Evolutionary conservation across 2,329 filamentous ascomycete species (phyloP).

Genomic region (Pseudovirgaria hyperparasitica): DNA sequence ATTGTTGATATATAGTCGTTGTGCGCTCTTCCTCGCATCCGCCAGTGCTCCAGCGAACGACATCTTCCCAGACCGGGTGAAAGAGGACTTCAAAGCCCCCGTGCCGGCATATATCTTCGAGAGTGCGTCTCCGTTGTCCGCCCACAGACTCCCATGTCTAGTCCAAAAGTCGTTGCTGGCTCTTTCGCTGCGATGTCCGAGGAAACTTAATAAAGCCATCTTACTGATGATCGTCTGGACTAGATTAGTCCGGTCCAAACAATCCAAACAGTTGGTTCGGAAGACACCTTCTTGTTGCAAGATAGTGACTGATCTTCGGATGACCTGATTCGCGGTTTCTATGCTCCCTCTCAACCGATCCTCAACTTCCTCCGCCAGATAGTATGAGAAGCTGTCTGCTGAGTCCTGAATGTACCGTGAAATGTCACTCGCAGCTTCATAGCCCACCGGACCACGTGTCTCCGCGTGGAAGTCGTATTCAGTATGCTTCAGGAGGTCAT

Average conservation of each 20-base stretch:
- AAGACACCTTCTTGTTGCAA: constrained; percentile 93
- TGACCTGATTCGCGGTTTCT: constrained; percentile 27
- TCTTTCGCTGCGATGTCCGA: constrained; percentile 56
- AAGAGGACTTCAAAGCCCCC: constrained; percentile 87
- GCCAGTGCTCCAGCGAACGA: constrained; percentile 84
- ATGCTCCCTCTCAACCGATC: constrained; percentile 30
- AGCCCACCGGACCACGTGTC: constrained; percentile 73
- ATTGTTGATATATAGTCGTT: constrained; percentile 92
- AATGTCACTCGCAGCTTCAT: constrained; percentile 82
- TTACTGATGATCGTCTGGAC: constrained; percentile 93
- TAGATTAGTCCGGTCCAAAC: constrained; percentile 86
- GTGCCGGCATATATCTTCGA: constrained; percentile 96
- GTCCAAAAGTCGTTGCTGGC: constrained; percentile 78
- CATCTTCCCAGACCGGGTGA: constrained; percentile 91
- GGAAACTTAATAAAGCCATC: constrained; percentile 79
- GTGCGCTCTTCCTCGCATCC: constrained; percentile 90
- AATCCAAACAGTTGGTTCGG: constrained; percentile 91
- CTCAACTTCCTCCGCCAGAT: constrained; percentile 61
- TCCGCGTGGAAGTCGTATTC: constrained; percentile 97
- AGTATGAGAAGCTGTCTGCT: constrained; percentile 84
- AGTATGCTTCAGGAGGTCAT: constrained; percentile 64
- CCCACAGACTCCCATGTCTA: constrained; percentile 86
- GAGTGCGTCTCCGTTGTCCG: constrained; percentile 88
- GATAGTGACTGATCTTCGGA: constrained; percentile 47
- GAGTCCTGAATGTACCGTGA: constrained; percentile 64